A percentile compares a stretch with the other conserved stretches of the same genome.
phyloP scores from a whole-genome alignment of 2,329 filamentous ascomycete genomes.

The Cytospora schulzeri region DNA sequence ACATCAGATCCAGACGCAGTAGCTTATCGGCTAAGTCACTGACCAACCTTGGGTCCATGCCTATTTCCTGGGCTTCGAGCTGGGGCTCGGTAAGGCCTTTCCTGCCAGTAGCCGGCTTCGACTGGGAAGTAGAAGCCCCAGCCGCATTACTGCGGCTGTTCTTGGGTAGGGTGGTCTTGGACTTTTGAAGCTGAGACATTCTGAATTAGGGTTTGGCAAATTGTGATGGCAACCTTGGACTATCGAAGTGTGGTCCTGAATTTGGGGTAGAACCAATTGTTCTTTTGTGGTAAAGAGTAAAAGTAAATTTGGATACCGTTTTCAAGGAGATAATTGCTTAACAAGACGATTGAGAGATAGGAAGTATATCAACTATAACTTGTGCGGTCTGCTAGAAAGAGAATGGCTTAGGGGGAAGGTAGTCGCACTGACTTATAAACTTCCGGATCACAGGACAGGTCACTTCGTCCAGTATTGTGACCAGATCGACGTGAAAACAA shows the following conservation, averaged over 20 bases:
- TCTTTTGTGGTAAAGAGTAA: not conserved
- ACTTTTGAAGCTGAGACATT: not conserved
- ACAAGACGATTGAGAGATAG: not conserved
- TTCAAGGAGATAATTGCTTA: not conserved
- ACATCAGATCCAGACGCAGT: not conserved
- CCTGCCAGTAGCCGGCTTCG: not conserved
- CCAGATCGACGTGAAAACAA: too few relatives aligned
- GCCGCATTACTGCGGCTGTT: not conserved
- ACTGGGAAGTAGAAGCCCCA: too few relatives aligned
- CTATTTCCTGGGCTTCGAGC: not conserved
- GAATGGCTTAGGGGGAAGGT: not conserved
- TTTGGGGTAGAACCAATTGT: not conserved
- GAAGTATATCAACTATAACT: too few relatives aligned
- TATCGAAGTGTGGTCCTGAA: too few relatives aligned
- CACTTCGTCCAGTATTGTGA: too few relatives aligned
- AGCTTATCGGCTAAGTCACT: not conserved
- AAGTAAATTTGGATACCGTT: not conserved
- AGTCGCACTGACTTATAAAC: not conserved
- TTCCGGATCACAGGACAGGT: not conserved
- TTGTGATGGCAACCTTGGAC: too few relatives aligned
- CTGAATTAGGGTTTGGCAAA: too few relatives aligned
- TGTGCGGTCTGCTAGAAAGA: not conserved
- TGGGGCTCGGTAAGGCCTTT: not conserved
- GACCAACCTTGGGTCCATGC: not conserved
- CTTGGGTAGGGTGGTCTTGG: not conserved